These are phyloP conservation scores for Waltiozyma sp. DNA, from an alignment of 1,139 yeast species.

Conservation along the genomic window DNA sequence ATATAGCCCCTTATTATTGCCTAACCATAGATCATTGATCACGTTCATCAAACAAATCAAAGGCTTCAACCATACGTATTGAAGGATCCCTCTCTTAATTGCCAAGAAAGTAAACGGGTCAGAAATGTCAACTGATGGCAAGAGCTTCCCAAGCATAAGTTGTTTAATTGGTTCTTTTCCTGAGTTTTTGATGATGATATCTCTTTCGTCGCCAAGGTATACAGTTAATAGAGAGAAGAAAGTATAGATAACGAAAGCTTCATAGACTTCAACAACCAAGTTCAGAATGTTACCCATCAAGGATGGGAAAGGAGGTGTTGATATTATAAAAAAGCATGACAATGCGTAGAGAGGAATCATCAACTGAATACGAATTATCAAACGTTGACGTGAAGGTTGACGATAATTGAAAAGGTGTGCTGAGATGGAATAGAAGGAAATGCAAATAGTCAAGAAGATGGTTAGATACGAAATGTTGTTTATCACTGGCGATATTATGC, in stretches of 20 bases:
- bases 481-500: background rate
- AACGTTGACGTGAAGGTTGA: constrained; percentile 80
- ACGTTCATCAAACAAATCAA: constrained; percentile 50
- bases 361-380: constrained; percentile 68
- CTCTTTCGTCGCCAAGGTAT: constrained; percentile 85
- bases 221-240: constrained; percentile 76
- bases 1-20: constrained; percentile 24
- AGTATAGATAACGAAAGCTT: constrained; percentile 91
- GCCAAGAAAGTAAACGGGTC: constrained; percentile 72
- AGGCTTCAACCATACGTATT: constrained; percentile 94
- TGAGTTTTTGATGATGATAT: constrained; percentile 60
- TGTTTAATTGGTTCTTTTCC: constrained; percentile 68
- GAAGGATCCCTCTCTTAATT: constrained; percentile 79
- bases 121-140: constrained; percentile 62
- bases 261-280: constrained; percentile 71
- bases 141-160: constrained; percentile 45
- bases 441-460: constrained; percentile 21
- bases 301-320: constrained; percentile 32
- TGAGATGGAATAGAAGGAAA: constrained; percentile 8
- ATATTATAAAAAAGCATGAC: constrained; percentile 50
- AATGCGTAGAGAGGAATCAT: constrained; percentile 44
- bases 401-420: constrained; percentile 62
- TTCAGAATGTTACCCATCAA: constrained; percentile 46
- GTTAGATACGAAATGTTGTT: background rate
- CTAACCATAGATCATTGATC: constrained; percentile 38